Base-by-base conservation (phyloP, 371 early-diverging fungal genomes). In the Mortierella sp. region DNA sequence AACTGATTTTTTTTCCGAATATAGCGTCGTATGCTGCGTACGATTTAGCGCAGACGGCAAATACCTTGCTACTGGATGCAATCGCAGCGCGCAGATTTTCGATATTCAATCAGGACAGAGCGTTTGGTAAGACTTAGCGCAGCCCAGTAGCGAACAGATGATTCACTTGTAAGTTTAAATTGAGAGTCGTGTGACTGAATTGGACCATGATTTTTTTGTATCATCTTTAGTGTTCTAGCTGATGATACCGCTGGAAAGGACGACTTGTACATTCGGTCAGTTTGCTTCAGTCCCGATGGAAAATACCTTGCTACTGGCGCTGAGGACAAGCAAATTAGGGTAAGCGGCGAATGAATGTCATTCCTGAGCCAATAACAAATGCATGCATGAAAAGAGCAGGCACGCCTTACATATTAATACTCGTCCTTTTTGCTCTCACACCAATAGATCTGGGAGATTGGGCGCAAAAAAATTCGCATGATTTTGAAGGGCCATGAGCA, bases 271-370 rank as follows among this genome's bases (percentile, higher is more conserved):
- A 97, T 99, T 85, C 95, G 99, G 58, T 96, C 98, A 5, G 98
- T 99, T 45, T 97, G 97, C 89, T 99, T 99, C 83, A 97, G 97
- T 79, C 98, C 98, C 13, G 98, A 99, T 85, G 96, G 96, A 77
- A 93, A 92, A 73, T 95, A 88, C 77, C 90, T 99, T 54, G 99
- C 99, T 8, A 98, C 99, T 2, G 99, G 99, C 57, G 99, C 98
- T 21, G 99, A 99, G 89, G 99, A 99, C 88, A 97, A 95, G 79
- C 94, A 96, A 76, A 97, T 99, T 78, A 94, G 99, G 72, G 94
- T 97, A 90, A 47, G 60, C 60, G 34, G 68, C 8, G 31, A 54
- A 34, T 75, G n/a, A 45, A 47, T 38, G 24, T 28, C 19, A 54
- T 13, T 24, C 13, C n/a, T 73, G 73, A 38, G 42, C 31, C 24